Percentiles rank a stretch among this genome's conserved stretches.
Conservation (phyloP, 2,329 filamentous ascomycete genomes). For the Dryadomyces quercus-mongolicae region DNA sequence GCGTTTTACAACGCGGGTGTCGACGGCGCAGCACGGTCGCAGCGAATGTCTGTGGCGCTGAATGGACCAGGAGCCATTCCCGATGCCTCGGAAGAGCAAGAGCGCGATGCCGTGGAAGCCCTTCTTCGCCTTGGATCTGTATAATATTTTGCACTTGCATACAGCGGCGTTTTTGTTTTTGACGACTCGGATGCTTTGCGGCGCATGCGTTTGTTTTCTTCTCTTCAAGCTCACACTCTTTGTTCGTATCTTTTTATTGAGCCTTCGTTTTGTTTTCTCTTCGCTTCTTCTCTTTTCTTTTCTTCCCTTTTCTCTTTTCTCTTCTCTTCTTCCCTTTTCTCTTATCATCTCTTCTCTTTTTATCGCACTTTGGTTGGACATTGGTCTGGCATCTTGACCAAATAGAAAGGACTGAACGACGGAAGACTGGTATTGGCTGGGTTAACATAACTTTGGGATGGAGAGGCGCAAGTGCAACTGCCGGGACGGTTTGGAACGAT, state of each 20-base stretch:
- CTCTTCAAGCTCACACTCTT: background rate
- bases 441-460: too few species aligned
- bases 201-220: conserved; percentile 1
- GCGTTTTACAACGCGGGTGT: conserved; percentile 38
- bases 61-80: conserved; percentile 38
- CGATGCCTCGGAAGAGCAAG: conserved; percentile 53
- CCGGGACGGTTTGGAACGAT: too few species aligned
- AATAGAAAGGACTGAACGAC: too few species aligned
- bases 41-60: conserved; percentile 19
- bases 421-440: too few species aligned
- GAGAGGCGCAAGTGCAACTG: too few species aligned
- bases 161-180: conserved; percentile 33
- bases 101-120: conserved; percentile 72
- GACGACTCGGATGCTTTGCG: background rate
- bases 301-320: background rate
- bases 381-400: too few species aligned
- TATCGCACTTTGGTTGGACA: too few species aligned
- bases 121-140: conserved; percentile 71
- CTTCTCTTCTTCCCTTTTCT: background rate
- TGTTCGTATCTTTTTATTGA: background rate
- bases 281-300: background rate
- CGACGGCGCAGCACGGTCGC: conserved; percentile 26
- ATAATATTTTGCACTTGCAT: conserved; percentile 42
- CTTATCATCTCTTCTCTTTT: background rate
- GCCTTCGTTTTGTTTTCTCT: background rate